Evolutionary conservation across 345 rosid species (phyloP), one percentile per base, ranked within the genome.

Genomic region (Eucalyptus decipiens): DNA sequence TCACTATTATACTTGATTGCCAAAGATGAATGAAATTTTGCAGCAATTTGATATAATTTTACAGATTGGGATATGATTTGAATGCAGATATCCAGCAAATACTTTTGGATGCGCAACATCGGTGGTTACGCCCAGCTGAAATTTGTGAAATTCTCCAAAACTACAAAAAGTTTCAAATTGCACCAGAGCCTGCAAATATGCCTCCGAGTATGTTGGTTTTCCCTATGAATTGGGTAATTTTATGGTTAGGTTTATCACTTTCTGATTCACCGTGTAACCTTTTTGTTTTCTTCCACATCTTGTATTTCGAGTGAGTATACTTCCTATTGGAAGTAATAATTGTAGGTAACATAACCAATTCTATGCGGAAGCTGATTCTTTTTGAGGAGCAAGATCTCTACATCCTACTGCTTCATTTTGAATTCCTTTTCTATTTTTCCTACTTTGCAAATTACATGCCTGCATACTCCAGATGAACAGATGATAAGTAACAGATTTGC

Each of bases 81-180:
- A 89, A 26, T 92, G 93, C 96, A 97, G 99, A 95, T 93, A 95
- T 98, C 87, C 92, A 91, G 89, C 99, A 95, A 87, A 91, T 98
- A 92, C 95, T 96, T n/a, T 11, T 91, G 62, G 99, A 98, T 91
- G 99, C 99, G 42, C 95, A 97, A 19, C 91, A 94, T 89, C 93
- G 99, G 90, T 98, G 99, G 99, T 94, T 98, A 62, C 95, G 99
- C 18, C 98, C 99, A 28, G 95, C 97, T 88, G 99, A 98, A 93
- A 97, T 98, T 76, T 95, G 98, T 91, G 97, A 98, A 93, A 96
- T 98, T 89, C 95, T 98, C 88, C 92, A 90, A 89, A 96, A 95
- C 88, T 92, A 95, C 90, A 90, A 92, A 89, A 90, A 89, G 3
- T 97, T 96, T 87, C 92, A 87, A 51, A 96, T 97, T 92, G 94